Base-by-base conservation (phyloP, 306 rosid genomes). In the Arachis stenosperma region DNA sequence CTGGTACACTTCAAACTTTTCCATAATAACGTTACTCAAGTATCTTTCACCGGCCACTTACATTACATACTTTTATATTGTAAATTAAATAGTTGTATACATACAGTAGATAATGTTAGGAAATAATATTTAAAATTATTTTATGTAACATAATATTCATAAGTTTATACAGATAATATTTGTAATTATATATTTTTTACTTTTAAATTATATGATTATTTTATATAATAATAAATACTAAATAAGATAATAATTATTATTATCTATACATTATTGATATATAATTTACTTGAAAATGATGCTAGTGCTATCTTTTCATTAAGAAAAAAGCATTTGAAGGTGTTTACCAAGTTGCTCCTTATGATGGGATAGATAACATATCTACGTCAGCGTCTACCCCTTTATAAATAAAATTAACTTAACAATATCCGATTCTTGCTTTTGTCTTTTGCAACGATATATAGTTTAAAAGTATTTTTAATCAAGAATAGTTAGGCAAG, bases 311-410 rank as follows among this genome's bases (percentile, higher is more conserved):
- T 76, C 84, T 75, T 71, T 72, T 65, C 74, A 71, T 53, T 17
- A 64, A 67, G 73, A 79, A 4, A 33, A 70, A 70, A 43, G 5
- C 75, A 69, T 70, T 51, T 78, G 61, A 17, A 67, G 55, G 50
- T 74, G 33, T 72, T 72, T 74, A 75, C 75, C 65, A 70, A 66
- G 84, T 74, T 86, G 43, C 76, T 71, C 57, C 60, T 29, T 44
- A 10, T 69, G 82, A 84, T 39, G 58, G 74, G 73, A 67, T 44
- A 57, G 74, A 75, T 67, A 76, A 73, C 75, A 77, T 76, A 87
- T 76, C 73, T 64, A 60, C 65, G 86, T 82, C 90, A 47, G 82
- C 61, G 80, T 88, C 89, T 75, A 51, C 78, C 74, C 76, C 82
- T 81, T 78, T 69, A 53, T 59, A 33, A 33, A 33, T 33, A 33